Evolutionary conservation across 768 basidiomycete species (phyloP), one percentile per base, ranked within the genome.

Genomic region (Trametes cubensis): DNA sequence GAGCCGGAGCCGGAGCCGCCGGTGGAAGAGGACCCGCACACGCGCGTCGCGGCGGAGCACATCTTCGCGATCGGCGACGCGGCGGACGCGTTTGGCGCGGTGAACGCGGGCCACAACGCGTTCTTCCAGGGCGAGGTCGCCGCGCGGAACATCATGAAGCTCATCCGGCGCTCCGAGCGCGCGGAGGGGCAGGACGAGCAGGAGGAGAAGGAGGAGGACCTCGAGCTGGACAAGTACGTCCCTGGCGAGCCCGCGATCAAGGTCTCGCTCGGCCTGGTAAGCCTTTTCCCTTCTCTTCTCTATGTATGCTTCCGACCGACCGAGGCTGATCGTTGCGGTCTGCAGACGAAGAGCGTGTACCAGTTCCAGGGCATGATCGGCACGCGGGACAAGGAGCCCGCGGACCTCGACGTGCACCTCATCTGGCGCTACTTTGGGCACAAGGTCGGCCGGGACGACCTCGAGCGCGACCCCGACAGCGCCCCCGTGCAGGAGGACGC

Each of bases 41-140:
- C 68, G 21, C 20, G 77, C 76, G 21, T 71, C 5, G 74, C 79
- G 0, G 83, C 84, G 66, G 78, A 80, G 0, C 76, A 85, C 61
- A 78, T 88, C 14, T 89, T 87, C 66, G 85, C 80, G 10, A 71
- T 87, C 6, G 87, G 87, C 8, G 87, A 88, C 56, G 79, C 81
- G 0, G 86, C 85, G 0, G 85, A 87, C 69, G 84, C 84, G 5
- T 87, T 85, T 60, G 85, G 85, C 6, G 87, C 85, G 0, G 80
- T 83, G 23, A 79, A 83, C 23, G 85, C 86, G 14, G 87, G 85
- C 0, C 82, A 85, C 62, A 84, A 75, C 34, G 83, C 84, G 2
- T 81, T 82, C 66, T 76, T 74, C 40, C 84, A 85, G 78, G 79
- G 62, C 70, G 71, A 80, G 54, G 71, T 85, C 13, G 85, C 85